Evolutionary conservation across 2,329 filamentous ascomycete genomes (phyloP).

Genomic region (Pestalotiopsis sp.): DNA sequence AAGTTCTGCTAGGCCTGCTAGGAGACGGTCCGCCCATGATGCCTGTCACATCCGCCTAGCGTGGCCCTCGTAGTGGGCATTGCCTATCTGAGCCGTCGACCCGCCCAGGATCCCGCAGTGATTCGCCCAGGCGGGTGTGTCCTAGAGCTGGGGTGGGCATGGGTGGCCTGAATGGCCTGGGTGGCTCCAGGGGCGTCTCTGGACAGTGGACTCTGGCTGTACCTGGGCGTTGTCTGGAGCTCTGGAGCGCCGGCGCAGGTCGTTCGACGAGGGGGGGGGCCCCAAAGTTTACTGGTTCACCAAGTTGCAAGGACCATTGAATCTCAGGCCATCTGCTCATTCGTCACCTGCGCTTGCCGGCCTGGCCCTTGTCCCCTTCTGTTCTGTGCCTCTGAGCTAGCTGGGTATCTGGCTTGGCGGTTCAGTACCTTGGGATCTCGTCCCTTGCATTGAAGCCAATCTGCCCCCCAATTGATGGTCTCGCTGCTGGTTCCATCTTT

Average conservation of each 20-base stretch:
- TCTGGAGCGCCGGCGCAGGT: background rate
- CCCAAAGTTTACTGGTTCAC: background rate
- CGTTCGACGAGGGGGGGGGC: background rate
- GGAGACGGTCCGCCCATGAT: background rate
- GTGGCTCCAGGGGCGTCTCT: too few relatives aligned
- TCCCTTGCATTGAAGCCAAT: constrained; percentile 11
- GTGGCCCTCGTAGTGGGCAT: constrained; percentile 2
- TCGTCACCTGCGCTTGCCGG: constrained; percentile 7
- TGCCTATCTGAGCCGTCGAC: constrained; percentile 4
- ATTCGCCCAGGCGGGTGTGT: background rate
- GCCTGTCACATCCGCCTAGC: constrained; percentile 1
- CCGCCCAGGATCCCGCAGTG: constrained; percentile 1
- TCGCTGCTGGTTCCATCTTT: background rate
- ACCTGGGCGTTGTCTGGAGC: background rate
- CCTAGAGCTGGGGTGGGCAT: background rate
- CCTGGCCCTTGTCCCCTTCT: constrained; percentile 1
- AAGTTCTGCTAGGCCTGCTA: background rate
- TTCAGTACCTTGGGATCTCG: background rate
- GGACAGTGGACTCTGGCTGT: background rate
- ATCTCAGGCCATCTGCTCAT: constrained; percentile 5
- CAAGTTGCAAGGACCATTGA: background rate
- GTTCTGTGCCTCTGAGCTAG: background rate
- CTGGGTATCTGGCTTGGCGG: background rate
- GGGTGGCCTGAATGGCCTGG: background rate
- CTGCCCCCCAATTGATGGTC: background rate